Evolutionary conservation across 805 yeast genomes (phyloP).

Genomic region (Candida odintsovae): DNA sequence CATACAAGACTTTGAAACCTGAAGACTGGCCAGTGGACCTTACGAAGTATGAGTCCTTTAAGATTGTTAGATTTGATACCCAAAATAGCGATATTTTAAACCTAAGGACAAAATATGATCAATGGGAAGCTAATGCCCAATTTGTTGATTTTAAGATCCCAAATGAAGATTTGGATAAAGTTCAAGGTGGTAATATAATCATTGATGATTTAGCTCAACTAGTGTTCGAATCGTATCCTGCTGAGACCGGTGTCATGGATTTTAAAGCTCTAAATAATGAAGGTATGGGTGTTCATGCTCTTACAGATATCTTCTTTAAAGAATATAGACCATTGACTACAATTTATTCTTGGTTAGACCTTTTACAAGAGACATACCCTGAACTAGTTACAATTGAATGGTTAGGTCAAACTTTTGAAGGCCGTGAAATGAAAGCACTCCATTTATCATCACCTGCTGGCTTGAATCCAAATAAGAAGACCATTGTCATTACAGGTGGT

Average conservation of each 20-base stretch:
- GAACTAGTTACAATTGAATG: conserved; percentile 54
- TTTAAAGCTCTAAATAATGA: conserved; percentile 1
- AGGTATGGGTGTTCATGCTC: conserved; percentile 8
- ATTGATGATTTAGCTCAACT: conserved; percentile 54
- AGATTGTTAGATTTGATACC: conserved; percentile 15
- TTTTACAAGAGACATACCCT: conserved; percentile 57
- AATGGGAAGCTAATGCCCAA: conserved; percentile 45
- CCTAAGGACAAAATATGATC: conserved; percentile 18
- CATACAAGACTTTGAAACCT: background rate
- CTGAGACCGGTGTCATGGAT: conserved; percentile 1
- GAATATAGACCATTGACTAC: conserved; percentile 64
- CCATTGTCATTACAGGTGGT: conserved; percentile 77
- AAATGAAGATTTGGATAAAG: conserved; percentile 5
- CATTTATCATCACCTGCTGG: conserved; percentile 50
- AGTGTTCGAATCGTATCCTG: conserved; percentile 50
- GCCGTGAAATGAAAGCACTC: conserved; percentile 61
- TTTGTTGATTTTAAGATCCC: conserved; percentile 41
- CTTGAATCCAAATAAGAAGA: conserved; percentile 41
- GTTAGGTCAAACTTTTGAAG: conserved; percentile 74
- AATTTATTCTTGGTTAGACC: conserved; percentile 67
- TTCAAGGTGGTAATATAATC: conserved; percentile 32
- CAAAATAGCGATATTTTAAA: conserved; percentile 1
- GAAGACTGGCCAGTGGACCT: conserved; percentile 18
- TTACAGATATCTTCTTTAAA: conserved; percentile 56
- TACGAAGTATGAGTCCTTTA: conserved; percentile 15